These are phyloP conservation scores for Tolypocladium tropicale DNA, from an alignment of 2,329 filamentous ascomycete genomes.

Conservation along the genomic window DNA sequence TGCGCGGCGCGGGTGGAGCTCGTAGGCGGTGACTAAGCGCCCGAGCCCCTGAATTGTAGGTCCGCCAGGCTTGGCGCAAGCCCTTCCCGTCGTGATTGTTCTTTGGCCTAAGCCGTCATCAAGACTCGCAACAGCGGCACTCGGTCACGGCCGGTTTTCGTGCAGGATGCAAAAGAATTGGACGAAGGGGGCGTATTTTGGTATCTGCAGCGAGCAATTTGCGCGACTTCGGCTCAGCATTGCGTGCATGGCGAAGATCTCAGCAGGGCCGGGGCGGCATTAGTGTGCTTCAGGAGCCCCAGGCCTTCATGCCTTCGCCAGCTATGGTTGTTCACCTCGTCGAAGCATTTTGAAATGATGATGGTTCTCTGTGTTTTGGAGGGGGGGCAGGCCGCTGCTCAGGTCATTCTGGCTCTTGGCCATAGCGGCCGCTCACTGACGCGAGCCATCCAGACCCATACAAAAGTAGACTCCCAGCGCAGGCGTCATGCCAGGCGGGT, in stretches of 20 bases:
- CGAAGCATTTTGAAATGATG: too few relatives aligned
- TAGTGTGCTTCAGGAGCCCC: too few relatives aligned
- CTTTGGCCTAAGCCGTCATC: neutral
- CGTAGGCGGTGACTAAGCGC: neutral
- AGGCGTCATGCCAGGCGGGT: too few relatives aligned
- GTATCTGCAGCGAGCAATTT: too few relatives aligned
- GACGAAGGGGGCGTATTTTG: too few relatives aligned
- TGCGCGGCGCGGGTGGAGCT: neutral
- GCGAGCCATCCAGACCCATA: constrained; percentile 9
- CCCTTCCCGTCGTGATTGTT: neutral
- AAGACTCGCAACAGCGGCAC: neutral
- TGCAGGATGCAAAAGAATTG: neutral
- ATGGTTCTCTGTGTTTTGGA: neutral
- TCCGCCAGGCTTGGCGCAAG: neutral
- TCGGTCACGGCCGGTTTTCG: neutral
- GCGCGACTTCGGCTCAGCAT: too few relatives aligned
- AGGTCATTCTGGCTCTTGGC: constrained; percentile 5
- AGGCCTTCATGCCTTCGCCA: too few relatives aligned
- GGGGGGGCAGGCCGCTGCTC: neutral
- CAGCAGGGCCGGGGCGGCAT: too few relatives aligned
- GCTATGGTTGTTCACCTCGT: too few relatives aligned
- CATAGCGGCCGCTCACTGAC: constrained; percentile 6
- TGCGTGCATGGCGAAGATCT: too few relatives aligned
- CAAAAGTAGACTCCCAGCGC: too few relatives aligned
- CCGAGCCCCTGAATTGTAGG: neutral